Evolutionary conservation across 2,329 filamentous ascomycete genomes (phyloP), one percentile per base, ranked within the genome.

Genomic region (Hypomyces perniciosus): DNA sequence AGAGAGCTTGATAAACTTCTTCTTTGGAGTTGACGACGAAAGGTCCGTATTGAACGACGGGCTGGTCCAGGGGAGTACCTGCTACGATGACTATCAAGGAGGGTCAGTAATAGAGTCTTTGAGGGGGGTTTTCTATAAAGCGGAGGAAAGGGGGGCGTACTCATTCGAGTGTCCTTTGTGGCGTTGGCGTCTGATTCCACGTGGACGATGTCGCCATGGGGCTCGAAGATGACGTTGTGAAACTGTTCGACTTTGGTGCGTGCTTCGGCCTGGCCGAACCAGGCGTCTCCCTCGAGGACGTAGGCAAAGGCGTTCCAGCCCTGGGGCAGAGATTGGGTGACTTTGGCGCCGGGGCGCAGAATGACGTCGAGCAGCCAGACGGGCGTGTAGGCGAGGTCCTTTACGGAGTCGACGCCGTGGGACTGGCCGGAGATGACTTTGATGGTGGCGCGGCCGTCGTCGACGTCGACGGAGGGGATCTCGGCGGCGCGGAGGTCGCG

Each of bases 271-370:
- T 68, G 74, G 57, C 77, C 83, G 66, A 86, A 88, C 60, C 73
- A 72, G 1, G 83, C 83, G 6, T 78, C 80, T 26, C 92, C 92
- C 53, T 84, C 77, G n/a, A 97, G 75, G 4, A 83, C 85, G 68
- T 96, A 97, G 12, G 85, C 84, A 63, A 97, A 97, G 2, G 88
- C 83, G 67, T 95, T 96, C 89, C 90, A 97, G 29, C 84, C 85
- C 55, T 76, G 71, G 0, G 92, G 92, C 3, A 97, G 65, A 5
- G 80, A 69, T 72, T 97, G 92, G 26, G 75, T 77, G 57, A 97
- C 74, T 53, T 76, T 81, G 43, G 88, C 90, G 48, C 92, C 92
- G 0, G 91, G 90, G 61, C 82, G 72, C 48, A 97, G 80, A 20
- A 80, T 83, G 46, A 96, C 75, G 65, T 97, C 92, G 41, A 97